Conservation (phyloP, 2,329 filamentous ascomycete species). For the Malbranchea cinnamomea region DNA sequence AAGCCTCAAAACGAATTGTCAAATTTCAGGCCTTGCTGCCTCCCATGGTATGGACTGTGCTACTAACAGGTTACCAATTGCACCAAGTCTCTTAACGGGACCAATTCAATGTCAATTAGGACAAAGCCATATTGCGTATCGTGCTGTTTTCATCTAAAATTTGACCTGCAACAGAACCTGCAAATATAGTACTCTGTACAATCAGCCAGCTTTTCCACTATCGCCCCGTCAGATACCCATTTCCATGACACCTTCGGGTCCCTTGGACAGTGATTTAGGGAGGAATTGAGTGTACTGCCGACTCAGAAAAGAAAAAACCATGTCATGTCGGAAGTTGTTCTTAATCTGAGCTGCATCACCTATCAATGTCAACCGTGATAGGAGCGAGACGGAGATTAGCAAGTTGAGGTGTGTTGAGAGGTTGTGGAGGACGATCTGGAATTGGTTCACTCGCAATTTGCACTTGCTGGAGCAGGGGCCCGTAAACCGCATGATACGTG, state of each 20-base stretch:
- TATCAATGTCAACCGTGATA: constrained; percentile 5
- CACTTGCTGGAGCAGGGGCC: constrained; percentile 3
- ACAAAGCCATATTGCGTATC: constrained; percentile 1
- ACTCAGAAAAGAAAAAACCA: constrained; percentile 5
- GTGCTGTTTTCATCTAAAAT: constrained; percentile 4
- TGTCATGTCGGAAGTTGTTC: constrained; percentile 4
- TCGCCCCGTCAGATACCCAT: constrained; percentile 4
- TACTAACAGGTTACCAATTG: no score
- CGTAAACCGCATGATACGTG: constrained; percentile 5
- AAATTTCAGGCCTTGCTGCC: not conserved
- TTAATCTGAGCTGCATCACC: constrained; percentile 6
- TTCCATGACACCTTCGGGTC: constrained; percentile 8
- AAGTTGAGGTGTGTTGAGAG: constrained; percentile 6
- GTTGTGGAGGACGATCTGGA: constrained; percentile 7
- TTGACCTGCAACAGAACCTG: constrained; percentile 7
- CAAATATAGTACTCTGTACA: constrained; percentile 4
- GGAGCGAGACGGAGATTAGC: constrained; percentile 5
- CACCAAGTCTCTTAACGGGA: constrained; percentile 1
- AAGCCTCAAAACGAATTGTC: constrained; percentile 1
- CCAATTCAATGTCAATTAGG: constrained; percentile 1
- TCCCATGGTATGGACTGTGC: no score
- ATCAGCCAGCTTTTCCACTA: not conserved
- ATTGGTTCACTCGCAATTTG: constrained; percentile 6
- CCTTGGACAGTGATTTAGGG: constrained; percentile 6
- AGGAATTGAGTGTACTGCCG: constrained; percentile 3